Conservation (phyloP, 1,284 basidiomycete species). For the Bjerkandera adusta region DNA sequence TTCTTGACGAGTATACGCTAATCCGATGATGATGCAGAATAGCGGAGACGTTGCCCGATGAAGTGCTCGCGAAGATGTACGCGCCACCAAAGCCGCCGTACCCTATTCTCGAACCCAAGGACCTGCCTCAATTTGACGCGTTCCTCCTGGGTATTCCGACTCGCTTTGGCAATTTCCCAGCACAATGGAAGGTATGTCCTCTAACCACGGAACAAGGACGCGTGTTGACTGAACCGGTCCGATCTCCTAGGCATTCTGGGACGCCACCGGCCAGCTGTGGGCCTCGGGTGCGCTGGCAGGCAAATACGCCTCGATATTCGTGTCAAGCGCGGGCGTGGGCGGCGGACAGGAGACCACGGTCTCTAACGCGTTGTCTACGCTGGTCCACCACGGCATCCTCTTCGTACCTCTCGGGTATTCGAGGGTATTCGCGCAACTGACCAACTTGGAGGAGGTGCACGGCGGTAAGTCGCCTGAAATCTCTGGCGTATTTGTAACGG, state of each 20-base stretch:
- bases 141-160: slow-evolving; percentile 80
- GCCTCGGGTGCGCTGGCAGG: slow-evolving; percentile 66
- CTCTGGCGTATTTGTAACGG: background rate
- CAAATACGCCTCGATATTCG: slow-evolving; percentile 79
- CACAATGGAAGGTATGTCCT: slow-evolving; percentile 61
- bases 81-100: slow-evolving; percentile 72
- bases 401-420: slow-evolving; percentile 83
- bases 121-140: slow-evolving; percentile 66
- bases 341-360: slow-evolving; percentile 78
- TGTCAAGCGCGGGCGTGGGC: slow-evolving; percentile 62
- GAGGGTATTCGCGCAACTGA: slow-evolving; percentile 52
- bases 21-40: too few relatives aligned
- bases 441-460: slow-evolving; percentile 61
- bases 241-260: slow-evolving; percentile 66
- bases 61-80: slow-evolving; percentile 75
- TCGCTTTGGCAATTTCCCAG: slow-evolving; percentile 70
- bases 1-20: too few relatives aligned
- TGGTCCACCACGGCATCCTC: slow-evolving; percentile 79
- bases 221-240: slow-evolving; percentile 14
- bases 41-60: slow-evolving; percentile 81
- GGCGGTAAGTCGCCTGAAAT: slow-evolving; percentile 53
- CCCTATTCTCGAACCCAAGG: slow-evolving; percentile 66
- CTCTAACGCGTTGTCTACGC: slow-evolving; percentile 64
- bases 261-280: slow-evolving; percentile 82
- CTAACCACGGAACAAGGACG: background rate